Percentiles rank a stretch among this genome's conserved stretches.
Conservation (phyloP, 2,329 filamentous ascomycete genomes). For the Hymenoscyphus albidus region DNA sequence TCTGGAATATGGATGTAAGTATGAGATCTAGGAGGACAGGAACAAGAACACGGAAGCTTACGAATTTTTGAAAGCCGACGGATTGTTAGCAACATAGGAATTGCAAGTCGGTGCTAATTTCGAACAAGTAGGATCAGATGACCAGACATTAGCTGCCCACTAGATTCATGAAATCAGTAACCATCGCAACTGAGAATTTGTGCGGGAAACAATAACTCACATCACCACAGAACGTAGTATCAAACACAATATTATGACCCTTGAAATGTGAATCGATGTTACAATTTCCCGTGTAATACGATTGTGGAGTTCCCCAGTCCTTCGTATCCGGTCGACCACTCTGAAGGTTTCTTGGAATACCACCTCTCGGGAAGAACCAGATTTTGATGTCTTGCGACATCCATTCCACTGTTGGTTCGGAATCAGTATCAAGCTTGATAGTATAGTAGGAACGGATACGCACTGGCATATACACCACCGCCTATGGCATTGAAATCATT, state of each 20-base stretch:
- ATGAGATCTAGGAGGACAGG: no score
- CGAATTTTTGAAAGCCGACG: conserved; percentile 14
- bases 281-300: conserved; percentile 59
- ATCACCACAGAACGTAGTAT: conserved; percentile 73
- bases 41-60: background rate
- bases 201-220: background rate
- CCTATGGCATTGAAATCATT: conserved; percentile 60
- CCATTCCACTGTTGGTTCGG: background rate
- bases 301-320: conserved; percentile 64
- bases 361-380: conserved; percentile 67
- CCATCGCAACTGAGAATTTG: background rate
- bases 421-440: background rate
- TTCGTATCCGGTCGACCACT: conserved; percentile 54
- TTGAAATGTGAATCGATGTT: conserved; percentile 62
- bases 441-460: conserved; percentile 38
- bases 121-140: conserved; percentile 3
- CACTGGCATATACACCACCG: conserved; percentile 55
- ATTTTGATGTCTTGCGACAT: conserved; percentile 64
- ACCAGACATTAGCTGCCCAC: conserved; percentile 17
- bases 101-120: conserved; percentile 8
- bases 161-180: background rate
- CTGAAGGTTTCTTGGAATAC: conserved; percentile 62
- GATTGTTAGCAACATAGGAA: conserved; percentile 18
- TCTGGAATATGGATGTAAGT: background rate
- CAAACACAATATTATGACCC: conserved; percentile 66